phyloP scores from a whole-genome alignment of 805 yeast genomes.

The Pichia californica region DNA sequence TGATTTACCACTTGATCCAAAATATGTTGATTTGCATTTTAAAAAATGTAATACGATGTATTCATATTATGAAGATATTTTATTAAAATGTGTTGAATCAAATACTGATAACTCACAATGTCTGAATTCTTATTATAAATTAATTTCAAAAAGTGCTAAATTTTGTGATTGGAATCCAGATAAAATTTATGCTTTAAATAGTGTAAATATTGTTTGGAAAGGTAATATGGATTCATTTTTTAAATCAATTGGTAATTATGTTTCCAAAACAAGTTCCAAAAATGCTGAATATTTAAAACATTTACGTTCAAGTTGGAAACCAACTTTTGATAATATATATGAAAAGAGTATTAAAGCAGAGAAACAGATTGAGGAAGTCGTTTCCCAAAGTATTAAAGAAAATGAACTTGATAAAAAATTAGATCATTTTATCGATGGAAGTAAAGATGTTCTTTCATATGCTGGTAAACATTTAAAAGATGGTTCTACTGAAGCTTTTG shows the following conservation, averaged over 20 bases:
- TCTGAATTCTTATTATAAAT: not conserved
- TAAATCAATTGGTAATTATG: no score
- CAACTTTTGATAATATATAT: no score
- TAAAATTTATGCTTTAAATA: not conserved
- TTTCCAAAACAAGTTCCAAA: no score
- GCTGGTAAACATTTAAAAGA: not conserved
- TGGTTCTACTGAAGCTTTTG: no score
- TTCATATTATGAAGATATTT: not conserved
- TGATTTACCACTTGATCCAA: slow-evolving; percentile 2
- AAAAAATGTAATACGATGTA: slow-evolving; percentile 2
- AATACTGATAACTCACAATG: not conserved
- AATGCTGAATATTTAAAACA: no score
- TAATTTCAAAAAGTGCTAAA: slow-evolving; percentile 2
- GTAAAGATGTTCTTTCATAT: not conserved
- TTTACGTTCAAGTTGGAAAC: no score
- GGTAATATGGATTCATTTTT: no score
- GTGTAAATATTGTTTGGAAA: not conserved
- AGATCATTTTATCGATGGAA: no score
- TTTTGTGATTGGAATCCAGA: slow-evolving; percentile 11
- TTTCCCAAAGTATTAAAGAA: no score
- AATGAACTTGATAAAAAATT: no score
- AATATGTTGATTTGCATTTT: slow-evolving; percentile 1
- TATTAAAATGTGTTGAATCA: not conserved
- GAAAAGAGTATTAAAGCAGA: no score
- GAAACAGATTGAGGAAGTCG: no score